Conservation (phyloP, 805 yeast species). For the Ogataea salicorniae region DNA sequence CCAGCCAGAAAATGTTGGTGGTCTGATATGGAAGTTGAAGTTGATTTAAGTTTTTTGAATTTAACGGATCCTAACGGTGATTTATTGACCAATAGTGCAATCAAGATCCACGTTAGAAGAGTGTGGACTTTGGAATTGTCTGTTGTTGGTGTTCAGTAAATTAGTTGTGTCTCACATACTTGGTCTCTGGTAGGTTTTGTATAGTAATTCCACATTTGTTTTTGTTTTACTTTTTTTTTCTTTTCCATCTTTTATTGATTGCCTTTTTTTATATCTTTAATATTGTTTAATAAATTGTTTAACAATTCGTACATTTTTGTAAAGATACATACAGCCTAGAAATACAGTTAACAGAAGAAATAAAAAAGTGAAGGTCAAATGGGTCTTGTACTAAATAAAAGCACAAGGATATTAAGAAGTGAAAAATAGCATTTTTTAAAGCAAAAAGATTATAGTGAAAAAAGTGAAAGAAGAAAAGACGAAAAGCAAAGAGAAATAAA, state of each 20-base stretch:
- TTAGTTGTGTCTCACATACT: background rate
- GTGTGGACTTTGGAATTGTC: conserved; percentile 96
- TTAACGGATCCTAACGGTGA: conserved; percentile 23
- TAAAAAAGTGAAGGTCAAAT: no score
- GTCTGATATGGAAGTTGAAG: conserved; percentile 58
- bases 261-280: no score
- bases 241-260: background rate
- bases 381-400: background rate
- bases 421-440: background rate
- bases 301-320: no score
- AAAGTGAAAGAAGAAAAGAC: background rate
- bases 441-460: background rate
- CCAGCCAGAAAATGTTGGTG: conserved; percentile 99
- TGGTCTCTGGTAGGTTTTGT: no score
- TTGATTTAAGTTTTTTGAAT: conserved; percentile 29
- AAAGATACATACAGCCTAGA: no score
- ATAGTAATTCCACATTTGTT: background rate
- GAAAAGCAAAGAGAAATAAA: background rate
- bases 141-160: conserved; percentile 72
- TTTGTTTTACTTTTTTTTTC: background rate
- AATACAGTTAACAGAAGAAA: no score
- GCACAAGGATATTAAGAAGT: background rate
- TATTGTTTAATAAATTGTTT: no score
- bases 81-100: conserved; percentile 33
- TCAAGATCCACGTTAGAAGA: conserved; percentile 80